phyloP scores from a whole-genome alignment of 2,329 filamentous ascomycete genomes.

The Colletotrichum sp. region DNA sequence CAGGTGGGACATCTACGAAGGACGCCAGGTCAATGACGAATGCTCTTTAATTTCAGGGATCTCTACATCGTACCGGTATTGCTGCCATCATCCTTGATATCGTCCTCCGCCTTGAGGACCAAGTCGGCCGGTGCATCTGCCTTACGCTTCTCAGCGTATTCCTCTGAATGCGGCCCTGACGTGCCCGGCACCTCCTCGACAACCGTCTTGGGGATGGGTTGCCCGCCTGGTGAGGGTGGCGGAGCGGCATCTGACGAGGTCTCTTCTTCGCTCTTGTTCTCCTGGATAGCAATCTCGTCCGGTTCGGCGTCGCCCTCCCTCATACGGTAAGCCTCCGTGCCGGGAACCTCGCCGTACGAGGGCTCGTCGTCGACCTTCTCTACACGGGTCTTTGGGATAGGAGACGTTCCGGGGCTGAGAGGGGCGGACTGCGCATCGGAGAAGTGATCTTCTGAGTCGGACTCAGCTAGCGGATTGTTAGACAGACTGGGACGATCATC shows the following conservation, averaged over 20 bases:
- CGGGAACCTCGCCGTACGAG: conserved; percentile 65
- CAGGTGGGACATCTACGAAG: conserved; percentile 39
- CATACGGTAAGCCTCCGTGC: conserved; percentile 60
- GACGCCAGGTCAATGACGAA: conserved; percentile 25
- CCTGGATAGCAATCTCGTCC: conserved; percentile 60
- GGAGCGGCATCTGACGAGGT: conserved; percentile 23
- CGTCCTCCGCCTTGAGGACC: conserved; percentile 50
- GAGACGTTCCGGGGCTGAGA: conserved; percentile 48
- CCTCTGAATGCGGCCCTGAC: conserved; percentile 46
- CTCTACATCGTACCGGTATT: conserved; percentile 35
- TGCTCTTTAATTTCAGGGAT: conserved; percentile 23
- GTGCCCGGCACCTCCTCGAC: conserved; percentile 56
- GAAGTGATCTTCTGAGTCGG: conserved; percentile 73
- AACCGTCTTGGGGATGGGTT: conserved; percentile 54
- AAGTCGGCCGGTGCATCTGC: conserved; percentile 60
- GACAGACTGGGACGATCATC: conserved; percentile 8
- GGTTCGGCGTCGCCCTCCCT: conserved; percentile 62
- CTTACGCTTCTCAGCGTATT: conserved; percentile 49
- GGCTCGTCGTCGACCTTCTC: conserved; percentile 63
- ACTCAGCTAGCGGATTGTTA: conserved; percentile 42
- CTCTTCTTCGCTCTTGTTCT: conserved; percentile 22
- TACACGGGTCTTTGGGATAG: conserved; percentile 62
- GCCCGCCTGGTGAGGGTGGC: conserved; percentile 33
- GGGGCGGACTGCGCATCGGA: conserved; percentile 66
- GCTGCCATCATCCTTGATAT: conserved; percentile 32